phyloP scores from a whole-genome alignment of 2,329 filamentous ascomycete species.

The Fusarium mangiferae region DNA sequence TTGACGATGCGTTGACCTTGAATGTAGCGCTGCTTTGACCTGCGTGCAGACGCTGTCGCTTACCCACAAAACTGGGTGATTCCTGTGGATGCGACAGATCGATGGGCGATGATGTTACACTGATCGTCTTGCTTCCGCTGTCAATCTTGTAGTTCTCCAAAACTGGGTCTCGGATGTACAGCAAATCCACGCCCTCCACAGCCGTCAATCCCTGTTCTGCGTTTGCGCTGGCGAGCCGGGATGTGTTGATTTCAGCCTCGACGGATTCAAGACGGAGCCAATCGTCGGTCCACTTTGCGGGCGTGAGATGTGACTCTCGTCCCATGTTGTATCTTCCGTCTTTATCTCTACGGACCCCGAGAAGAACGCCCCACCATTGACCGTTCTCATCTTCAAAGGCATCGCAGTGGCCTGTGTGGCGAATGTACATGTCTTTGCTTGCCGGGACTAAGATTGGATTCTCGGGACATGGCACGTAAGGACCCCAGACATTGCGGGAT shows the following conservation, averaged over 20 bases:
- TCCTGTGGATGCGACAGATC: neutral
- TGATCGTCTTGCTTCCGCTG: neutral
- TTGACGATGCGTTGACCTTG: neutral
- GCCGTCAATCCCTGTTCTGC: neutral
- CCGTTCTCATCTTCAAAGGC: neutral
- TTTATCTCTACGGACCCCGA: constrained; percentile 7
- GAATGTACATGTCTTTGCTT: neutral
- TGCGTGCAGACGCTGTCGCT: constrained; percentile 5
- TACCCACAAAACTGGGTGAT: constrained; percentile 11
- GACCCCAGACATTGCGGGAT: constrained; percentile 5
- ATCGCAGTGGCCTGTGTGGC: constrained; percentile 14
- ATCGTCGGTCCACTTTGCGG: constrained; percentile 3
- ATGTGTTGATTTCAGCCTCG: neutral
- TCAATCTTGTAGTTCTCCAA: constrained; percentile 6
- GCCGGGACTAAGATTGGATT: constrained; percentile 5
- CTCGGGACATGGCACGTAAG: neutral
- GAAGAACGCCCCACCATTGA: constrained; percentile 16
- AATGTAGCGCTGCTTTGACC: neutral
- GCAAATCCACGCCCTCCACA: neutral
- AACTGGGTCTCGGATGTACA: constrained; percentile 7
- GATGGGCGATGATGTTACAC: neutral
- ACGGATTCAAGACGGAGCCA: constrained; percentile 4
- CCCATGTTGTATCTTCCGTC: constrained; percentile 12
- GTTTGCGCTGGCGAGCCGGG: neutral
- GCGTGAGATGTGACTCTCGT: constrained; percentile 2